Conservation (phyloP, 345 rosid genomes). For the Bruguiera sexangula region DNA sequence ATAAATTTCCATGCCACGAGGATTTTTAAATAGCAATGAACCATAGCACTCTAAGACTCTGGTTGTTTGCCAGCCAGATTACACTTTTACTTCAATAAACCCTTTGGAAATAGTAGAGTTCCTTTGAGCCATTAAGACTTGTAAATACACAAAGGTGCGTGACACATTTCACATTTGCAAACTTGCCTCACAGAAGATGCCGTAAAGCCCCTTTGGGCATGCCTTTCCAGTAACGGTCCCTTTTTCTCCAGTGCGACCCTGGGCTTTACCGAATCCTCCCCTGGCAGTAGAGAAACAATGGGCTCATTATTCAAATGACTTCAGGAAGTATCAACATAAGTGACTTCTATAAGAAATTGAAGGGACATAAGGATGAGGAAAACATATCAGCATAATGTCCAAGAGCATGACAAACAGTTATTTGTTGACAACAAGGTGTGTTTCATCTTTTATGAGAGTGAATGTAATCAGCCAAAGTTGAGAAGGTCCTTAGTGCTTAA, state of each 20-base stretch:
- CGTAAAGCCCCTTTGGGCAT: conserved; percentile 86
- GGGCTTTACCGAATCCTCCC: conserved; percentile 70
- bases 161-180: background rate
- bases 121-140: no score
- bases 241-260: conserved; percentile 59
- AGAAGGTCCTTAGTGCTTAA: no score
- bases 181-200: conserved; percentile 77
- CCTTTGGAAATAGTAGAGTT: no score
- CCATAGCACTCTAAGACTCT: no score
- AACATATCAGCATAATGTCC: conserved; percentile 8
- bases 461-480: no score
- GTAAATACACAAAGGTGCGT: no score
- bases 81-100: no score
- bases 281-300: conserved; percentile 34
- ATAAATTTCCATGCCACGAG: no score
- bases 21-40: no score
- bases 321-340: conserved; percentile 6
- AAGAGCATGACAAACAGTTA: background rate
- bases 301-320: conserved; percentile 19
- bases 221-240: conserved; percentile 86
- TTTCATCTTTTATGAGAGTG: no score
- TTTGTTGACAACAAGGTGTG: conserved; percentile 2
- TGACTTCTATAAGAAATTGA: conserved; percentile 5
- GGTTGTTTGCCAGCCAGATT: no score
- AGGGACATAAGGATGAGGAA: conserved; percentile 2